Base-by-base conservation (phyloP, 257 asterid genomes). In the Mentha longifolia region DNA sequence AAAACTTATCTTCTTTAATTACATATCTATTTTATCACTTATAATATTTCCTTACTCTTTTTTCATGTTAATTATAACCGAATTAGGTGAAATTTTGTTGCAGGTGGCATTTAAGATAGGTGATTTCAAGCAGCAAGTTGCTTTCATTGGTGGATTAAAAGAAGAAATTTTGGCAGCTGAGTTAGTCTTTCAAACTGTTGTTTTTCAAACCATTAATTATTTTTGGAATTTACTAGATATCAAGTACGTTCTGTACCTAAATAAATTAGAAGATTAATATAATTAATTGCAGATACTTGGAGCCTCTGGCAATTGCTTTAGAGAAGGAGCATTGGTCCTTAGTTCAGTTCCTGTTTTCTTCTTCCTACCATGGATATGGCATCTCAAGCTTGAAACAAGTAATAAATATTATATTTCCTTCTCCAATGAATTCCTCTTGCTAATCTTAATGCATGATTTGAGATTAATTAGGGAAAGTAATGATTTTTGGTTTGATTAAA, bases 81-180 rank as follows among this genome's bases (percentile, higher is more conserved):
- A 49, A 12, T 54, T 19, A 20, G 15, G 8, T 19, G 52, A 1
- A 42, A 14, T 41, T 73, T 50, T 17, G 17, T 14, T 82, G 76
- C 88, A 92, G 98, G 95, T 88, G 76, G 98, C 97, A 35, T 95
- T 95, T 68, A 92, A 88, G 82, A 89, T 93, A 2, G 96, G 98
- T 57, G 94, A 95, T 73, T 85, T 87, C 78, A 92, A 77, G 58
- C 91, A 87, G 61, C 98, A 95, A 77, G 94, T 92, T 74, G 86
- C 92, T 67, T 89, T 92, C 70, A 87, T 92, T 69, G 96, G 97
- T 72, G 99, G 99, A 56, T 73, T 92, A 64, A 86, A 90, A 8
- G 95, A 92, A 82, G 99, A 98, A 42, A 86, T 95, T 83, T 83
- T 95, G 88, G 98, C 98, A 41, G 77, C 97, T 1, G 85, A 85